Evolutionary conservation across 2,329 filamentous ascomycete genomes (phyloP).

Genomic region (Escovopsis weberi): DNA sequence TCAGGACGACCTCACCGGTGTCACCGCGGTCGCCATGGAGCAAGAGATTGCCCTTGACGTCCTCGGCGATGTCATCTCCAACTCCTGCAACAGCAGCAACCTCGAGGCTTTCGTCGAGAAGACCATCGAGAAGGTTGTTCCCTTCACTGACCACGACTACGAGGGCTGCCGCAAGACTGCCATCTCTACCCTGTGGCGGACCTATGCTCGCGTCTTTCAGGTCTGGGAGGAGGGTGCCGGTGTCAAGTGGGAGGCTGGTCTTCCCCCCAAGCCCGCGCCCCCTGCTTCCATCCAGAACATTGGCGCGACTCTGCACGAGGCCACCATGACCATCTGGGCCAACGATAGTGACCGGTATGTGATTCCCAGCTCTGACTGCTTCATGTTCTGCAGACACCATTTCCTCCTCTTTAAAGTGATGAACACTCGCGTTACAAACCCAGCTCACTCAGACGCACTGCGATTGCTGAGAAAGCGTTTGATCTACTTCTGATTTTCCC

Average conservation of each 20-base stretch:
- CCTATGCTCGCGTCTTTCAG: slow-evolving; percentile 81
- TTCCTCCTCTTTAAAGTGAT: slow-evolving; percentile 46
- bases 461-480: slow-evolving; percentile 75
- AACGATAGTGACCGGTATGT: slow-evolving; percentile 92
- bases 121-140: slow-evolving; percentile 67
- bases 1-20: slow-evolving; percentile 61
- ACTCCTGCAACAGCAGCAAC: slow-evolving; percentile 63
- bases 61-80: slow-evolving; percentile 78
- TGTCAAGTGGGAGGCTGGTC: slow-evolving; percentile 76
- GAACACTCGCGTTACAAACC: slow-evolving; percentile 81
- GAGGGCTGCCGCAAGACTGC: slow-evolving; percentile 89
- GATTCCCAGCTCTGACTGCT: slow-evolving; percentile 4
- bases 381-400: slow-evolving; percentile 4
- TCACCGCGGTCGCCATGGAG: slow-evolving; percentile 82
- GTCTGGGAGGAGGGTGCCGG: slow-evolving; percentile 62
- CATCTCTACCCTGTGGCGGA: slow-evolving; percentile 81
- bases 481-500: slow-evolving; percentile 25
- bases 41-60: slow-evolving; percentile 97
- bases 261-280: slow-evolving; percentile 71
- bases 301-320: slow-evolving; percentile 69
- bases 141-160: slow-evolving; percentile 75
- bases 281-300: slow-evolving; percentile 69
- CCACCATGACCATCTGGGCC: slow-evolving; percentile 72
- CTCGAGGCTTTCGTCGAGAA: slow-evolving; percentile 73
- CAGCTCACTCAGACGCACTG: slow-evolving; percentile 98